Base-by-base conservation (phyloP, 2,329 filamentous ascomycete species). In the Calonectria fujianensis region DNA sequence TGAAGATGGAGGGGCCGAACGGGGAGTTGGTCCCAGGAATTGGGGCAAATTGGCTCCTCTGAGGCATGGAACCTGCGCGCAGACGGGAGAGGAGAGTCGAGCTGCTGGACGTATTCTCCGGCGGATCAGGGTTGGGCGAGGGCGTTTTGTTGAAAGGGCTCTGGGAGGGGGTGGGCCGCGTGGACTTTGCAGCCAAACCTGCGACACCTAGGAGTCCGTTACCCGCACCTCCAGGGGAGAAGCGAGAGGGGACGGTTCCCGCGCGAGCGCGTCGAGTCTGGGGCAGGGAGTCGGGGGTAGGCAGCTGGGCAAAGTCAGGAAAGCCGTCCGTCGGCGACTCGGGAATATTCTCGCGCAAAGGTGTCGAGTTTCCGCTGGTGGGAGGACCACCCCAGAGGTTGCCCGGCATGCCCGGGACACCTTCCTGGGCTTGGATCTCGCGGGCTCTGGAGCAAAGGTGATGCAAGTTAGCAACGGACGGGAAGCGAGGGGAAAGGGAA, bases 341-440 rank as follows among this genome's bases (percentile, higher is more conserved):
- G 77, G 96, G 96, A 75, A 99, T 98, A 78, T 96, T 98, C 88
- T 98, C 97, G 82, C 97, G 95, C 67, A 99, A 91, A 80, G 97
- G 97, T 52, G 96, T 98, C 27, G 96, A 98, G 85, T 98, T 96
- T 78, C 96, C 97, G 84, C 96, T 98, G 71, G 96, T 98, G 64
- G 97, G 96, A 78, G 97, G 96, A 14, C 97, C 96, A 89, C 96
- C 96, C 97, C 97, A 98, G 54, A 94, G 93, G 82, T 93, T 92
- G 68, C 93, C 86, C 85, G 89, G 90, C 82, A 91, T 90, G 82
- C 89, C 93, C 83, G 89, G 88, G 65, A 98, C 90, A 67, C 96
- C 96, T 90, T 98, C 96, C 87, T 98, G 96, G 70, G 96, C 96
- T 88, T 98, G 96, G 76, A 98, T 98, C 86, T 99, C 97, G 85